Base-by-base conservation (phyloP, 176 grass and related monocot genomes). In the Musa itinerans region DNA sequence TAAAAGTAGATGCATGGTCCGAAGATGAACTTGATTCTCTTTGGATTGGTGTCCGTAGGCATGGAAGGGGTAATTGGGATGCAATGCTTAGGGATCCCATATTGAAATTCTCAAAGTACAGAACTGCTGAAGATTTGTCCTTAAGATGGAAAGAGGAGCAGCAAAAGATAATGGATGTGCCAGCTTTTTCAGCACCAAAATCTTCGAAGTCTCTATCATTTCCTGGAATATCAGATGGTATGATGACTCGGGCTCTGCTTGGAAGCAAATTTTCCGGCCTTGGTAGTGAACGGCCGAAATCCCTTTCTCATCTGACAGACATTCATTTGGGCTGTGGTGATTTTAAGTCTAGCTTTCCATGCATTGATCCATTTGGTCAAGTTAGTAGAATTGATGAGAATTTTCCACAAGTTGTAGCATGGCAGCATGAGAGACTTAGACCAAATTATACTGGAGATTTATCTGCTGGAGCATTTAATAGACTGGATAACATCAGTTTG, bases 21-120 rank as follows among this genome's bases (percentile, higher is more conserved):
- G 95, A 99, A 87, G 95, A 99, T 78, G 90, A 99, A 73, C 86
- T 99, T 68, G 95, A 99, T 80, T 85, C 86, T 86, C 81, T 99
- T 78, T 99, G 95, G 95, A 94, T 99, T 78, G 91, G 95, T 73
- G 95, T 99, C 66, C 88, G 95, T 78, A 91, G 95, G 75, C 90
- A 99, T 81, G 95, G 91, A 81, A 88, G 83, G 76, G 95, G 95
- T 80, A 99, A 89, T 75, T 99, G 95, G 95, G 95, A 92, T 74
- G 79, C 73, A 52, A 99, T 99, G 95, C 91, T 99, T 57, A 79
- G 84, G 80, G 95, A 99, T 91, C 91, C 88, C 59, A 94, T 86
- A 66, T 71, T 99, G 64, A 91, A 85, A 62, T 99, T 99, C 76
- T 82, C 92, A 73, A 89, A 81, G 73, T 79, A 86, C 67, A 89